These are phyloP conservation scores for Xylariaceae sp. DNA, from an alignment of 2,329 filamentous ascomycete genomes.

Conservation along the genomic window DNA sequence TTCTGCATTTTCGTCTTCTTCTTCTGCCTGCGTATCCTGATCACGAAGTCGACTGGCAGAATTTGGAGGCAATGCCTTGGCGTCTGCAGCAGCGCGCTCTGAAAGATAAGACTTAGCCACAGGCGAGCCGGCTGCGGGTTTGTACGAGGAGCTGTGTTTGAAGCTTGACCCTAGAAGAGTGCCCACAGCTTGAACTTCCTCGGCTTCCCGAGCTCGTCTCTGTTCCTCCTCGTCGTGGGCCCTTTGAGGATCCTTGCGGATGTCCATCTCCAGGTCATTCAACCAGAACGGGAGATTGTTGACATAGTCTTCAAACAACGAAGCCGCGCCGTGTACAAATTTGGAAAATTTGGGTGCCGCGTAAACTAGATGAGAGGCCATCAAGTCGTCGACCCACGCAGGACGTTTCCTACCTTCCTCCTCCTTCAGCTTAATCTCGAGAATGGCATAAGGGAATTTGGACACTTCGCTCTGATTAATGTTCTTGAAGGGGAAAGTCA, in stretches of 20 bases:
- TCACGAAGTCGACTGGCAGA: slow-evolving; percentile 20
- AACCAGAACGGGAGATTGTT: slow-evolving; percentile 97
- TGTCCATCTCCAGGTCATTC: slow-evolving; percentile 85
- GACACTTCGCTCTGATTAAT: slow-evolving; percentile 89
- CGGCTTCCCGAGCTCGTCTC: slow-evolving; percentile 71
- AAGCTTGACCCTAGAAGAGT: slow-evolving; percentile 65
- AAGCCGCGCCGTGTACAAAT: slow-evolving; percentile 89
- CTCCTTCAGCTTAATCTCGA: slow-evolving; percentile 87
- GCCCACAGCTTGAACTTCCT: slow-evolving; percentile 85
- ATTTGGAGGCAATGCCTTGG: slow-evolving; percentile 26
- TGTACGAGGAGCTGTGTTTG: slow-evolving; percentile 48
- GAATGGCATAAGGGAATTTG: slow-evolving; percentile 82
- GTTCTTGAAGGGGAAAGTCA: slow-evolving; percentile 82
- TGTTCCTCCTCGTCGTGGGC: slow-evolving; percentile 92
- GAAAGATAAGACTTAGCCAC: slow-evolving; percentile 62
- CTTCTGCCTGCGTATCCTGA: slow-evolving; percentile 23
- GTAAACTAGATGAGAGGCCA: slow-evolving; percentile 88
- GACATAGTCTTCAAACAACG: slow-evolving; percentile 91
- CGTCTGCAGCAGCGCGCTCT: slow-evolving; percentile 50
- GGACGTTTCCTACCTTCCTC: slow-evolving; percentile 63
- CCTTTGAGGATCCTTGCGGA: slow-evolving; percentile 83
- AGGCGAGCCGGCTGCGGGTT: slow-evolving; percentile 61
- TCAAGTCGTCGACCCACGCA: slow-evolving; percentile 87
- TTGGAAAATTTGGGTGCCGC: slow-evolving; percentile 90
- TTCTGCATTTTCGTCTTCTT: slow-evolving; percentile 33